Evolutionary conservation across 805 yeast species (phyloP).

Genomic region (Starmerella floricola): DNA sequence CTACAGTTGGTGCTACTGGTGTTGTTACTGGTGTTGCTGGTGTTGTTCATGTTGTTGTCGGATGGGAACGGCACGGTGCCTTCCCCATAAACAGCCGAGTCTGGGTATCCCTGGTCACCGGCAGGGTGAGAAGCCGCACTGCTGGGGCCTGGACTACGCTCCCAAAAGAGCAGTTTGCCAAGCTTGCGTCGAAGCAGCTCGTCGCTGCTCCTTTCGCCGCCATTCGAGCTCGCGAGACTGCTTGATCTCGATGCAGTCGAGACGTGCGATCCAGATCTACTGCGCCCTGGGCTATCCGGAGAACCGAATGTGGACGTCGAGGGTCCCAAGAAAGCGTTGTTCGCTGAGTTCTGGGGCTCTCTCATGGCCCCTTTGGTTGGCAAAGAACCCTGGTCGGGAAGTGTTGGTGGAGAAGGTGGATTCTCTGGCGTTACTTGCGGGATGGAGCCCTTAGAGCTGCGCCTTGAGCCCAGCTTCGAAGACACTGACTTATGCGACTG

Average conservation of each 20-base stretch:
- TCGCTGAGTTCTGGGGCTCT: too few species aligned
- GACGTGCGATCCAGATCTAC: neutral
- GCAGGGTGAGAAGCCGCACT: neutral
- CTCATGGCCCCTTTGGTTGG: too few species aligned
- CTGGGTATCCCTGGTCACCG: too few species aligned
- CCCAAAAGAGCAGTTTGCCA: constrained; percentile 9
- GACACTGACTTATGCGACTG: too few species aligned
- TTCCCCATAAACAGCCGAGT: neutral
- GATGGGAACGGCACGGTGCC: constrained; percentile 8
- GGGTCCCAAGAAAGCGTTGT: too few species aligned
- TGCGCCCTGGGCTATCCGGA: too few species aligned
- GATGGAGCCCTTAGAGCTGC: too few species aligned
- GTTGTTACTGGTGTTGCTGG: neutral
- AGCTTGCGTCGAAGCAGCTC: constrained; percentile 4
- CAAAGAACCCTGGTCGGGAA: too few species aligned
- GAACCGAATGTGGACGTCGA: too few species aligned
- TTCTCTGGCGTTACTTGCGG: too few species aligned
- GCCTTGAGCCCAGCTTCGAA: too few species aligned
- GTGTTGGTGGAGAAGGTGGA: too few species aligned
- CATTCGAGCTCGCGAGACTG: neutral
- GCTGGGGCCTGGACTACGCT: neutral
- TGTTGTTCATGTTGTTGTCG: neutral
- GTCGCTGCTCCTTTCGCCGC: neutral
- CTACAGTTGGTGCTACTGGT: neutral
- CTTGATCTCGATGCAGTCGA: neutral